phyloP scores from a whole-genome alignment of 495 filamentous ascomycete genomes.

The Lasiosphaeria hispida region DNA sequence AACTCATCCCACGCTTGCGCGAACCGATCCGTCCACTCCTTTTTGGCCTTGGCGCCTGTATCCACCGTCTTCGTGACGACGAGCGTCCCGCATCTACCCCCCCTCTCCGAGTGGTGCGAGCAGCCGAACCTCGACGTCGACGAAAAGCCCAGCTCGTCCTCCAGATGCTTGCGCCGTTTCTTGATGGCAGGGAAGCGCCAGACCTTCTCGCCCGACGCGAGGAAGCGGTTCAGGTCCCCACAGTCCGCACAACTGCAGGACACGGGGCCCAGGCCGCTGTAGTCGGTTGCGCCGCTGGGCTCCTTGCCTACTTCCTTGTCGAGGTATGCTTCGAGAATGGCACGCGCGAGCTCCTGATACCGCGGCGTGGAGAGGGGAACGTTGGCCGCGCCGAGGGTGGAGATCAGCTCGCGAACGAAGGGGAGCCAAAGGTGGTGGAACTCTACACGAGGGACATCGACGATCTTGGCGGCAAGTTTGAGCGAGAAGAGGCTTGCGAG shows the following conservation, averaged over 20 bases:
- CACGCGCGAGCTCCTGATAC: constrained; percentile 19
- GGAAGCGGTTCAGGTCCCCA: no score
- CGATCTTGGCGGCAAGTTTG: constrained; percentile 7
- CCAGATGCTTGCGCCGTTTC: no score
- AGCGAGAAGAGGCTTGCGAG: constrained; percentile 5
- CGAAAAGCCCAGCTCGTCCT: no score
- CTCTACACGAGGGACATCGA: constrained; percentile 2
- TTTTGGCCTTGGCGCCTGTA: neutral
- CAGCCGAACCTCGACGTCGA: no score
- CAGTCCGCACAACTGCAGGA: neutral
- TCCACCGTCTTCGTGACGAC: neutral
- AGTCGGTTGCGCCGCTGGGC: constrained; percentile 1
- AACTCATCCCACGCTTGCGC: neutral
- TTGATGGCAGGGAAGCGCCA: no score
- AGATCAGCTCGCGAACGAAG: constrained; percentile 17
- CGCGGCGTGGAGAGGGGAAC: constrained; percentile 4
- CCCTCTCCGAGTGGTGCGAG: no score
- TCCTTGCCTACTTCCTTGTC: constrained; percentile 13
- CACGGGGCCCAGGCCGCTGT: neutral
- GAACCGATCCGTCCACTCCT: neutral
- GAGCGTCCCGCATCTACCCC: no score
- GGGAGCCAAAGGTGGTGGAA: constrained; percentile 22
- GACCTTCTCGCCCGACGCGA: no score
- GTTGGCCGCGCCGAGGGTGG: constrained; percentile 8
- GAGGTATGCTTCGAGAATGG: constrained; percentile 20